Base-by-base conservation (phyloP, 1,139 yeast genomes). In the Ogataea hybrid region DNA sequence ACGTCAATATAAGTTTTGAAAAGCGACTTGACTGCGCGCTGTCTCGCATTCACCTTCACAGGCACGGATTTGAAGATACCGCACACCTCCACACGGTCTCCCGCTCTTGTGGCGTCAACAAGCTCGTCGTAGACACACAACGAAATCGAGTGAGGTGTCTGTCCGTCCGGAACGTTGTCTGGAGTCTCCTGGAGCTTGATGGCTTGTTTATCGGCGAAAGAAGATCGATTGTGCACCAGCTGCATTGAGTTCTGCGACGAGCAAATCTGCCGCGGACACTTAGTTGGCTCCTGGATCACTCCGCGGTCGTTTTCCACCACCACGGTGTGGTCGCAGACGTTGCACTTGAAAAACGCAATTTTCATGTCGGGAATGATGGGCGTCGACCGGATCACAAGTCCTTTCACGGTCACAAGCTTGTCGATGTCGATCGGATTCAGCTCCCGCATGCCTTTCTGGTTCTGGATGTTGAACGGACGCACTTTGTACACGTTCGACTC, bases 311-410 rank as follows among this genome's bases (percentile, higher is more conserved):
- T 88, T 60, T 88, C 96, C 15, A 90, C 96, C 0, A 86, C 87
- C 36, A 84, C 79, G 0, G 97, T 85, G 63, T 92, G 97, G 54
- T 87, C 94, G 69, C 99, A 92, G 18, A 94, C 95, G 51, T 80
- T 84, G 69, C 99, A 92, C 65, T 83, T 86, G 77, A 92, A 94
- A 60, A 90, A 92, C 0, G 98, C 97, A 39, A 85, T 89, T 61
- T 89, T 89, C 98, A 94, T 92, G 62, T 92, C 99, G 11, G 99
- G 99, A 39, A 92, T 88, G 39, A 94, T 81, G 2, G 97, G 79
- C 5, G 97, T 88, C 5, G 96, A 74, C 55, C 99, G 77, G 42
- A 92, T 70, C 1, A 89, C 95, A 42, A 92, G 73, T 27, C 99
- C 99, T 65, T 92, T 92, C 43, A 92, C 82, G 43, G 89, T 78